Base-by-base conservation (phyloP, 2,329 filamentous ascomycete genomes). In the Neurospora crassa region DNA sequence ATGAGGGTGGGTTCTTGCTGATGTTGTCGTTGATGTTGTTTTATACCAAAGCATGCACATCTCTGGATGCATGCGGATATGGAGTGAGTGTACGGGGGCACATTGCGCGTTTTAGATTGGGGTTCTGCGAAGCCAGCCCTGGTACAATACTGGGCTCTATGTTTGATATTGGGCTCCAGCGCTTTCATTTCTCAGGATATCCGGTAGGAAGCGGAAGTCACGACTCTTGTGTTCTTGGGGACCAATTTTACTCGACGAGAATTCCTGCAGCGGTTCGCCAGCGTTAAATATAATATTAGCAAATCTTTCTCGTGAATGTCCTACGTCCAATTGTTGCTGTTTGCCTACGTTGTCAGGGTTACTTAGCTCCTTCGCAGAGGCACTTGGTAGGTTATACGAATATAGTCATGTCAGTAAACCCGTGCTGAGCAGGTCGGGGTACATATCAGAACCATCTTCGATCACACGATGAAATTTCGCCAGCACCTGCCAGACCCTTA, bases 1-100 rank as follows among this genome's bases (percentile, higher is more conserved):
- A 45, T 73, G 72, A 63, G 53, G 14, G 53, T 18, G 53, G 16
- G 29, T 63, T 63, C 24, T 63, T 37, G 53, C 29, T 37, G 53
- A 29, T n/a, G 53, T 63, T 63, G 24, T 16, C 20, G 14, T 37
- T 63, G 29, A 63, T 18, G 29, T 63, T 63, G 53, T 63, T 63
- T 63, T 24, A 63, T 63, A 63, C 53, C 53, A 63, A 34, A 63
- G 29, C 53, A 63, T 63, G 53, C 18, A 29, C 53, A 63, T 63
- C 53, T 63, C 29, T 10, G 53, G 53, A 63, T 63, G 53, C 53
- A 63, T 63, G 53, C 53, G 29, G 29, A 63, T 63, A 63, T 34
- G 3, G 37, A 16, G 16, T 37, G 53, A 63, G 53, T n/a, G 53
- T 18, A 37, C 7, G 14, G 53, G 47, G 16, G 53, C 53, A 63